A percentile compares a stretch with the other conserved stretches of the same genome.
phyloP scores from a whole-genome alignment of 1,284 basidiomycete species.

The Inonotus obliquus region DNA sequence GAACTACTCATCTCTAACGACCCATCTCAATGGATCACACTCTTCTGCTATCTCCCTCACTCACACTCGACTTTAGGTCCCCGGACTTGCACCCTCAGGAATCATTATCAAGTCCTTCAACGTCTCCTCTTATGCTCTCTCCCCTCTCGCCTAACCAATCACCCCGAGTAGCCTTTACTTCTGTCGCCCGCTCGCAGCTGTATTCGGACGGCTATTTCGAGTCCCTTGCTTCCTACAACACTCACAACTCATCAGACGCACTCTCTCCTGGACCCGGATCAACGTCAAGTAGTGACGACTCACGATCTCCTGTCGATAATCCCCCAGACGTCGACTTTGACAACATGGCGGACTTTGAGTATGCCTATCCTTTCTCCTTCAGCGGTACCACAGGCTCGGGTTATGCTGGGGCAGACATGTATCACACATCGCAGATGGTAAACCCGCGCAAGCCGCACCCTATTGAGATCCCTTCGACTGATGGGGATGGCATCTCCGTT shows the following conservation, averaged over 20 bases:
- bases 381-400: neutral
- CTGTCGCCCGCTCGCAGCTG: neutral
- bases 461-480: slow-evolving; percentile 1
- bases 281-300: slow-evolving; percentile 16
- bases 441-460: slow-evolving; percentile 11
- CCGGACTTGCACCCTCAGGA: slow-evolving; percentile 8
- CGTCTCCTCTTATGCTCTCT: slow-evolving; percentile 16
- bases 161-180: neutral
- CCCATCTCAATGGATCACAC: slow-evolving; percentile 9
- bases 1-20: neutral
- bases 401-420: neutral
- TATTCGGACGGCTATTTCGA: neutral
- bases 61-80: slow-evolving; percentile 7
- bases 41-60: slow-evolving; percentile 14
- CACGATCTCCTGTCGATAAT: slow-evolving; percentile 16
- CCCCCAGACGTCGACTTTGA: slow-evolving; percentile 17
- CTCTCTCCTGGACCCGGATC: slow-evolving; percentile 9
- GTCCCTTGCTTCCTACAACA: neutral
- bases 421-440: neutral
- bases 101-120: slow-evolving; percentile 8
- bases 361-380: slow-evolving; percentile 9
- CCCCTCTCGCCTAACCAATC: slow-evolving; percentile 11
- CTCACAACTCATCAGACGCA: slow-evolving; percentile 3
- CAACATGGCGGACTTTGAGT: slow-evolving; percentile 17
- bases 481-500: slow-evolving; percentile 1